Conservation (phyloP, 495 filamentous ascomycete species). For the Chaetomium tenue region DNA sequence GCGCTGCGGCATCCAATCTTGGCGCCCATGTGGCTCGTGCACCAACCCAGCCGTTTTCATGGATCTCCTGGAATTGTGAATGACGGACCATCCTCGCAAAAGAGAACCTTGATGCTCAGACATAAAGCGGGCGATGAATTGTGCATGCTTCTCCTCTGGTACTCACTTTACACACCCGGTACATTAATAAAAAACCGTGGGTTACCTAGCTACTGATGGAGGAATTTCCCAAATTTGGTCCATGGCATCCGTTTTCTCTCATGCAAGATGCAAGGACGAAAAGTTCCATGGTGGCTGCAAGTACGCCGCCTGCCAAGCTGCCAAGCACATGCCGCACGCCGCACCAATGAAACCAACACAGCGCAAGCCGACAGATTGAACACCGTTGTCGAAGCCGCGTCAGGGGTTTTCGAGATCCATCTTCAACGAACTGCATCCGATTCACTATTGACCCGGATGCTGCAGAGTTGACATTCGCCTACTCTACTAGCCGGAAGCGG, state of each 20-base stretch:
- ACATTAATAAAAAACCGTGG: no score
- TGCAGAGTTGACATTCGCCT: background rate
- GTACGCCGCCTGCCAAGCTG: slow-evolving; percentile 6
- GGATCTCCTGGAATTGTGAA: no score
- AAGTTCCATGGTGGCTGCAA: slow-evolving; percentile 1
- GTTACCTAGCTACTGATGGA: no score
- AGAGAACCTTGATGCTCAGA: no score
- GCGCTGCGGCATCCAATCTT: background rate
- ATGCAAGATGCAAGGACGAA: no score
- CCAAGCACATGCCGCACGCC: background rate
- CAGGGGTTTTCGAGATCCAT: slow-evolving; percentile 2
- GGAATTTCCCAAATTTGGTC: no score
- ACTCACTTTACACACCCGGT: no score
- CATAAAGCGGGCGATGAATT: no score
- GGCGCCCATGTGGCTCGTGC: background rate
- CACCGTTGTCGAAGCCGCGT: slow-evolving; percentile 6
- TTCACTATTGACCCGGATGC: background rate
- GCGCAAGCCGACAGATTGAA: background rate
- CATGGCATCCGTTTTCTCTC: no score
- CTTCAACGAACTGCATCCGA: background rate
- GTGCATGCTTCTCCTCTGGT: no score
- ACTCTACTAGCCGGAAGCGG: background rate
- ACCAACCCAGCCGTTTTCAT: no score
- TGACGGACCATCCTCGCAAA: no score
- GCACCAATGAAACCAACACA: background rate